Conservation (phyloP, 257 asterid genomes). For the Eucommia ulmoides region DNA sequence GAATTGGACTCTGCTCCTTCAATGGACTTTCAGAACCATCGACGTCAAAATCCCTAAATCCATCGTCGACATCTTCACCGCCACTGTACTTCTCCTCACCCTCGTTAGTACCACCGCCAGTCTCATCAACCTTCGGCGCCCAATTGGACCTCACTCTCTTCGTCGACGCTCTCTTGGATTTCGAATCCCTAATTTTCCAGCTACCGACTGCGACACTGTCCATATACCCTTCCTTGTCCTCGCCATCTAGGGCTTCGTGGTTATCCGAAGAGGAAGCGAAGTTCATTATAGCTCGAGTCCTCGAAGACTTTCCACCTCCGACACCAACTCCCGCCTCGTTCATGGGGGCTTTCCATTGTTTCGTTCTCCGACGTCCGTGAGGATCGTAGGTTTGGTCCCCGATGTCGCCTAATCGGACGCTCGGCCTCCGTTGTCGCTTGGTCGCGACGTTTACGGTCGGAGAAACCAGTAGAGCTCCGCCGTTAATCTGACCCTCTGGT, state of each 20-base stretch:
- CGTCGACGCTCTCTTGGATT: slow-evolving; percentile 3
- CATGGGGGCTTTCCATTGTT: slow-evolving; percentile 2
- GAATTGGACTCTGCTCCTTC: slow-evolving; percentile 6
- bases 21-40: slow-evolving; percentile 1
- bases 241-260: slow-evolving; percentile 9
- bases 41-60: background rate
- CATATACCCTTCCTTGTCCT: slow-evolving; percentile 5
- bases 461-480: background rate
- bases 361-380: background rate
- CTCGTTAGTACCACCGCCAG: background rate
- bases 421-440: slow-evolving; percentile 17
- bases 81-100: background rate
- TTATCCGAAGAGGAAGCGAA: slow-evolving; percentile 1
- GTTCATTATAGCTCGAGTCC: slow-evolving; percentile 1
- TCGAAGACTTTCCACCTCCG: background rate
- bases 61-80: slow-evolving; percentile 4
- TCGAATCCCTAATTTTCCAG: slow-evolving; percentile 11
- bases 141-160: slow-evolving; percentile 9
- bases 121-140: background rate
- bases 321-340: background rate
- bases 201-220: slow-evolving; percentile 9
- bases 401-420: slow-evolving; percentile 14
- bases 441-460: slow-evolving; percentile 1
- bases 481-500: background rate
- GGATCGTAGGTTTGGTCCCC: slow-evolving; percentile 2